Conservation (phyloP, 164 flowering plant species). For the Macadamia integrifolia region DNA sequence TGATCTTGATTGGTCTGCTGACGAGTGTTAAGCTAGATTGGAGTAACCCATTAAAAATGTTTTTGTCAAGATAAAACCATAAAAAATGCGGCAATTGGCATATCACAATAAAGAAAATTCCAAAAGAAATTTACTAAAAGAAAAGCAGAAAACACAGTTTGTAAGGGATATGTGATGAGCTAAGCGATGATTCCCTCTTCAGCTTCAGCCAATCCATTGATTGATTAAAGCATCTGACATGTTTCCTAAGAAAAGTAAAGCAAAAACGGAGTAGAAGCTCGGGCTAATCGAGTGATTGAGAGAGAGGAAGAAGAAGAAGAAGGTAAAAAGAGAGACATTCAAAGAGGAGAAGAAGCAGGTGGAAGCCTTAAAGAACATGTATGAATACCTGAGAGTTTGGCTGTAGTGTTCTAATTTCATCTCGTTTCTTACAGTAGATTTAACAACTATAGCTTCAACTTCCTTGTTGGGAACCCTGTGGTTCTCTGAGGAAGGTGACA, state of each 20-base stretch:
- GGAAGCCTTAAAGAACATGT: no score
- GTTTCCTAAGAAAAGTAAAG: conserved; percentile 4
- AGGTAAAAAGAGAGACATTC: no score
- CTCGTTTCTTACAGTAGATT: not conserved
- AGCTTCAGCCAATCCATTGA: conserved; percentile 94
- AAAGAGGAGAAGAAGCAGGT: no score
- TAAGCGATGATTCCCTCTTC: conserved; percentile 97
- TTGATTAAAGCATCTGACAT: conserved; percentile 88
- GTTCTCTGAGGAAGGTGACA: no score
- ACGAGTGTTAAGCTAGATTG: conserved; percentile 72
- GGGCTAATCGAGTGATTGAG: not conserved
- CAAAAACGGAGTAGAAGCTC: not conserved
- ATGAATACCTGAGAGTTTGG: conserved; percentile 11
- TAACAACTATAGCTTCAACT: no score
- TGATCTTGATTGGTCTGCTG: conserved; percentile 85
- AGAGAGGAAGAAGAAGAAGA: not conserved
- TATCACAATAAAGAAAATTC: not conserved
- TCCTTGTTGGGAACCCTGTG: no score
- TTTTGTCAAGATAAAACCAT: not conserved
- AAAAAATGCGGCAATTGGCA: not conserved
- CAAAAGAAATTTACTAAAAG: not conserved
- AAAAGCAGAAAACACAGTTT: conserved; percentile 43
- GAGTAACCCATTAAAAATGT: not conserved
- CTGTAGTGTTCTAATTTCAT: conserved; percentile 1
- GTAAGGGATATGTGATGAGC: conserved; percentile 89